Conservation (phyloP, 2,329 filamentous ascomycete species). For the Beauveria sp. region DNA sequence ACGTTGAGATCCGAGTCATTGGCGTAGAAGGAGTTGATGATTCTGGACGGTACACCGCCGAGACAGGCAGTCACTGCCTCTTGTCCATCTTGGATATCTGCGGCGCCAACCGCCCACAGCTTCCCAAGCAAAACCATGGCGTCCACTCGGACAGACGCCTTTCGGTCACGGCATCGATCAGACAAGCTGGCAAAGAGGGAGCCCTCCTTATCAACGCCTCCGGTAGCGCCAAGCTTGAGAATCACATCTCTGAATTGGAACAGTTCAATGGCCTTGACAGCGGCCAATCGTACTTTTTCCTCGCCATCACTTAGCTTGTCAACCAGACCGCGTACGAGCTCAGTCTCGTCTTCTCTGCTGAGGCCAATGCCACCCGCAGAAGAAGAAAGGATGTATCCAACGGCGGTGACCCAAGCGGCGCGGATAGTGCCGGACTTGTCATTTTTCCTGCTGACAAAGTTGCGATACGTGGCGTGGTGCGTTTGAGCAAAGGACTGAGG, state of each 20-base stretch:
- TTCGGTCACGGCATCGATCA: slow-evolving; percentile 83
- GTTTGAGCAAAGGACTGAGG: slow-evolving; percentile 84
- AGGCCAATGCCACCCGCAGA: slow-evolving; percentile 85
- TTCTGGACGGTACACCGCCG: slow-evolving; percentile 72
- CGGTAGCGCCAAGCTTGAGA: slow-evolving; percentile 69
- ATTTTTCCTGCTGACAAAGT: slow-evolving; percentile 75
- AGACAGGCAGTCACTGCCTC: slow-evolving; percentile 69
- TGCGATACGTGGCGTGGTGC: slow-evolving; percentile 70
- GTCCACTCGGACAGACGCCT: slow-evolving; percentile 70
- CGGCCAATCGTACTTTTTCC: slow-evolving; percentile 82
- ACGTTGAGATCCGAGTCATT: slow-evolving; percentile 84
- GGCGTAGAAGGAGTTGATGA: slow-evolving; percentile 82
- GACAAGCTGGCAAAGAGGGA: slow-evolving; percentile 77
- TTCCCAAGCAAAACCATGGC: slow-evolving; percentile 78
- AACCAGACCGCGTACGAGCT: slow-evolving; percentile 64
- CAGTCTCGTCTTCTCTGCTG: slow-evolving; percentile 71
- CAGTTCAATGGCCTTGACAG: slow-evolving; percentile 74
- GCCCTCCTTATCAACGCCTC: slow-evolving; percentile 65
- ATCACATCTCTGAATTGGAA: slow-evolving; percentile 78
- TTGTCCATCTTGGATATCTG: slow-evolving; percentile 77
- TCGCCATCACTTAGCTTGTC: slow-evolving; percentile 83
- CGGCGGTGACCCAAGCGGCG: slow-evolving; percentile 76
- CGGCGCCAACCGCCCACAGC: slow-evolving; percentile 88
- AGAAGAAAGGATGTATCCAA: slow-evolving; percentile 82
- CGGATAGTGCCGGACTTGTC: slow-evolving; percentile 81